phyloP scores from a whole-genome alignment of 345 rosid species.

The Populus nigra region DNA sequence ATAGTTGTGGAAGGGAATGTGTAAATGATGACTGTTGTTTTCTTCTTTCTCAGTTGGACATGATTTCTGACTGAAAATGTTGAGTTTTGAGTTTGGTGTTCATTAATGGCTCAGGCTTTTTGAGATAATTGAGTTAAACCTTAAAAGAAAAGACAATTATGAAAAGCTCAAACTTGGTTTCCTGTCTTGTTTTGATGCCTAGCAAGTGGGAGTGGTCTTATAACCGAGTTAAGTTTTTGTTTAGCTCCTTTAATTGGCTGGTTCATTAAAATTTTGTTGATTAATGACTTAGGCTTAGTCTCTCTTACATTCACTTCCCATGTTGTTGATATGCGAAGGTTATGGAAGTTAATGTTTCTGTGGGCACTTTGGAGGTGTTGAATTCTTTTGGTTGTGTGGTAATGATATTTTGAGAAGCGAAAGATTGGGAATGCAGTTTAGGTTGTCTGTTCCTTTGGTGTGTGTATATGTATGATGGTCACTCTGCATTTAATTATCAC shows the following conservation, averaged over 20 bases:
- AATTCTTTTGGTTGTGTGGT: not conserved
- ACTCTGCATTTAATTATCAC: not conserved
- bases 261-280: not conserved
- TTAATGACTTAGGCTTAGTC: not conserved
- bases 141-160: not conserved
- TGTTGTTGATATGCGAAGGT: not conserved
- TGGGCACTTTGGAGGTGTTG: not conserved
- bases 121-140: not conserved
- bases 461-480: not conserved
- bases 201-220: not conserved
- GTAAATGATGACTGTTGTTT: not conserved
- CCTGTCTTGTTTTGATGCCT: not conserved
- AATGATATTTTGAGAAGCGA: not conserved
- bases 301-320: not conserved
- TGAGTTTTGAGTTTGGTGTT: not conserved
- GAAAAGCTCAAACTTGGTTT: conserved; percentile 1
- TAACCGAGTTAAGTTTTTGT: not conserved
- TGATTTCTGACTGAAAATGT: not conserved
- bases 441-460: not conserved
- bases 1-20: not conserved
- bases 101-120: not conserved
- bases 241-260: not conserved
- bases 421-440: not conserved
- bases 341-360: not conserved
- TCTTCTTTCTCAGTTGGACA: not conserved